Conservation (phyloP, 441 rosid genomes). For the Gossypium schwendimanii region DNA sequence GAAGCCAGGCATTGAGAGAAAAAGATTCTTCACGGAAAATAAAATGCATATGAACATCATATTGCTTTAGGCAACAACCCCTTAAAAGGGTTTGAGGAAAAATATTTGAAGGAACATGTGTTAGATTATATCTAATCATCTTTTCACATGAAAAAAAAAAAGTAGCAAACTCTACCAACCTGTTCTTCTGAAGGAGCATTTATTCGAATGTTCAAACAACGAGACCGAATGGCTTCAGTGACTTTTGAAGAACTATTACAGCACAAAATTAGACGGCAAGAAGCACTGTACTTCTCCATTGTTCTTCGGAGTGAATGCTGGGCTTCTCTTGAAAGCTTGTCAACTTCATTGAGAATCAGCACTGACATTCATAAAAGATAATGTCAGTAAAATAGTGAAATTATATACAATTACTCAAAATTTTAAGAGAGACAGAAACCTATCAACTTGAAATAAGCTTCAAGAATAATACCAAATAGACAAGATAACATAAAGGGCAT, state of each 20-base stretch:
- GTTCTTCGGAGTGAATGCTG: slow-evolving; percentile 95
- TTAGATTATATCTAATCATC: neutral
- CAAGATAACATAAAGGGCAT: neutral
- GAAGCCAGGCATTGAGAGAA: neutral
- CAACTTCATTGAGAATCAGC: slow-evolving; percentile 88
- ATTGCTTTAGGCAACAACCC: neutral
- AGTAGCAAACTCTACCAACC: slow-evolving; percentile 37
- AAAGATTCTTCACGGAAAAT: neutral
- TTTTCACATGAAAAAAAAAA: neutral
- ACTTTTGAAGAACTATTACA: slow-evolving; percentile 94
- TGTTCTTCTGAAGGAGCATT: slow-evolving; percentile 80
- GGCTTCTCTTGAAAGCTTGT: slow-evolving; percentile 96
- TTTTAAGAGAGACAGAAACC: neutral
- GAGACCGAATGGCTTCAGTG: slow-evolving; percentile 88
- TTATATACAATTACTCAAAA: neutral
- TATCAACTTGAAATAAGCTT: neutral
- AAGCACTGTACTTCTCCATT: slow-evolving; percentile 92
- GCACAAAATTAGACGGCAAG: slow-evolving; percentile 80
- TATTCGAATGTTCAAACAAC: slow-evolving; percentile 79
- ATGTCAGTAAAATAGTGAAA: slow-evolving; percentile 11
- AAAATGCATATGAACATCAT: neutral
- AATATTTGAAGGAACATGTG: neutral
- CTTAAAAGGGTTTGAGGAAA: neutral
- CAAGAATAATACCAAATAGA: neutral
- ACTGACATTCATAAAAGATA: slow-evolving; percentile 35